Base-by-base conservation (phyloP, 148 eudicot genomes). In the Rhododendron molle region DNA sequence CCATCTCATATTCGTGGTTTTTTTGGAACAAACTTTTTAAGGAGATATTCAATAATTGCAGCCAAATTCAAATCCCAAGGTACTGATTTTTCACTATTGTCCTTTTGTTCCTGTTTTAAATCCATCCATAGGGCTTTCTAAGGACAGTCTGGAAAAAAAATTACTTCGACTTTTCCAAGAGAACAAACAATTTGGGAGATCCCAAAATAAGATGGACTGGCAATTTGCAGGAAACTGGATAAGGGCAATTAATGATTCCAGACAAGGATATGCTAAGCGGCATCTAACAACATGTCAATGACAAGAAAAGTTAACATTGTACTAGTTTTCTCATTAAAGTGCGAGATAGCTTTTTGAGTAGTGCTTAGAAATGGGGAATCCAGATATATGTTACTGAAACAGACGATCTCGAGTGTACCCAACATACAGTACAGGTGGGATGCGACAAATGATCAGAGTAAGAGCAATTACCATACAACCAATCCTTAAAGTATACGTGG, bases 401-500 rank as follows among this genome's bases (percentile, higher is more conserved):
- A 76, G 21, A 38, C 0, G 47, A 46, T 78, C 34, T 46, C 34
- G 16, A 46, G 81, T 9, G 10, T 11, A 77, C 52, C 30, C 32
- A 43, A 78, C 52, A 78, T 20, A 76, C 32, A 78, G 56, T 78
- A 28, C 28, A 20, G 1, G 18, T 28, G 67, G 21, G 81, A 80
- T 38, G 58, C 7, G 78, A 23, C 28, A 32, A 21, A 43, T 58
- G 13, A 74, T 65, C 16, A 38, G 77, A 56, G 47, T 69, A 60
- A 79, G 7, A 71, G 79, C 52, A 76, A 85, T 91, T 94, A 97
- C 99, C 95, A 85, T 94, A 97, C 84, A 97, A 89, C 99, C 99
- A 97, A 65, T 95, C 98, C 91, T 94, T 95, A 76, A 97, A 95
- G 85, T 90, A 90, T 9, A 90, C 87, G 85, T 97, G 98, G 87